These are phyloP conservation scores for Funneliformis caledonium DNA, from an alignment of 371 early-diverging fungal genomes.

Conservation along the genomic window DNA sequence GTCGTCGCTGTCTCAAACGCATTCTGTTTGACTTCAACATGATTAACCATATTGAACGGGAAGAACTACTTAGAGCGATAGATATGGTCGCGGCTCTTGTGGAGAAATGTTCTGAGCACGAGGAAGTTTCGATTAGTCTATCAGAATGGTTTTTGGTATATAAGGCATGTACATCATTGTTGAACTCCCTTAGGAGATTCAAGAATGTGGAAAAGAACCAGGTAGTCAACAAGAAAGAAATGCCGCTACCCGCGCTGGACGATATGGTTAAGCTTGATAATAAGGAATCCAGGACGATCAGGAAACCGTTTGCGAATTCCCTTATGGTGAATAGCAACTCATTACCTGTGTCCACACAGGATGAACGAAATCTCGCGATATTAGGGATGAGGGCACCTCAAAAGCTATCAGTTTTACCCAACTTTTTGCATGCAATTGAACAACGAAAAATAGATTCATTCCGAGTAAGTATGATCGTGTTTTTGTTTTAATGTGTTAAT, in stretches of 20 bases:
- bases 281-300: not conserved
- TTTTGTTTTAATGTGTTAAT: not conserved
- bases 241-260: not conserved
- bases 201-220: not conserved
- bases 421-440: not conserved
- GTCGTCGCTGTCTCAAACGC: conserved; percentile 6
- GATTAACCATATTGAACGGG: not conserved
- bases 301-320: not conserved
- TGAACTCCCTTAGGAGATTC: not conserved
- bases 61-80: not conserved
- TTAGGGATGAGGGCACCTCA: not conserved
- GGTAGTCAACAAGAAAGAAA: not conserved
- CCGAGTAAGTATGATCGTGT: not conserved
- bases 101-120: conserved; percentile 20
- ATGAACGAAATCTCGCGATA: not conserved
- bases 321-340: not conserved
- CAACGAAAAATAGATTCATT: conserved; percentile 7
- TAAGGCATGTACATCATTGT: not conserved
- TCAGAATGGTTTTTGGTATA: not conserved
- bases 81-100: not conserved
- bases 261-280: not conserved
- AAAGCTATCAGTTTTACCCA: not conserved
- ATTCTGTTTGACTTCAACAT: conserved; percentile 9
- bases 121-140: not conserved
- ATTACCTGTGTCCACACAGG: not conserved